These are phyloP conservation scores for Rhodotorula paludigena DNA, from an alignment of 768 basidiomycete species.

Conservation along the genomic window DNA sequence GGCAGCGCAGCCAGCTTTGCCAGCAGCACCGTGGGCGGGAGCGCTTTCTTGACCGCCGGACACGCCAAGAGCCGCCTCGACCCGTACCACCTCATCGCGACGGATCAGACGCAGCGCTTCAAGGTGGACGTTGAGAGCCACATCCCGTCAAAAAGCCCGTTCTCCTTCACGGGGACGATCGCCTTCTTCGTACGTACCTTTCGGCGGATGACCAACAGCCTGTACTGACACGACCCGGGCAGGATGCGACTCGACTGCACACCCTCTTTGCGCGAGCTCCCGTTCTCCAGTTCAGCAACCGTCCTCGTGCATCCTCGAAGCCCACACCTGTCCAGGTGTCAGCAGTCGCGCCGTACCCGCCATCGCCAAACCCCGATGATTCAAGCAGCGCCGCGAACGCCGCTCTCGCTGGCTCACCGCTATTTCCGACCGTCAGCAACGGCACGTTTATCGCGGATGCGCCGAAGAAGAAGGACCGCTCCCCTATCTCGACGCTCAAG, in stretches of 20 bases:
- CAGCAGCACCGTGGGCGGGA: conserved; percentile 39
- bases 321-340: not conserved
- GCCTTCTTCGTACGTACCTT: conserved; percentile 40
- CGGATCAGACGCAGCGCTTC: conserved; percentile 43
- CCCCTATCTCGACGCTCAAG: conserved; percentile 52
- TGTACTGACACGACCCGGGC: not conserved
- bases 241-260: conserved; percentile 44
- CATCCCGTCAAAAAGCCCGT: conserved; percentile 46
- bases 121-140: conserved; percentile 42
- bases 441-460: conserved; percentile 22
- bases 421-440: conserved; percentile 21
- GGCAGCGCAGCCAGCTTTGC: not conserved
- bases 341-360: not conserved
- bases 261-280: conserved; percentile 44
- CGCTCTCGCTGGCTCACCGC: conserved; percentile 20
- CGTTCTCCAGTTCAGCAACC: conserved; percentile 40
- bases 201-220: fast-evolving
- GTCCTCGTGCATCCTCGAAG: conserved; percentile 10
- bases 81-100: conserved; percentile 82
- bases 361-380: not conserved
- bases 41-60: conserved; percentile 46
- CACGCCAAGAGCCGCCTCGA: conserved; percentile 70
- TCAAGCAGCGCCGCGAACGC: not conserved
- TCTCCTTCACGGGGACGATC: conserved; percentile 47
- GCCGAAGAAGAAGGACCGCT: conserved; percentile 10